phyloP scores from a whole-genome alignment of 441 rosid species.

The Populus tomentosa region DNA sequence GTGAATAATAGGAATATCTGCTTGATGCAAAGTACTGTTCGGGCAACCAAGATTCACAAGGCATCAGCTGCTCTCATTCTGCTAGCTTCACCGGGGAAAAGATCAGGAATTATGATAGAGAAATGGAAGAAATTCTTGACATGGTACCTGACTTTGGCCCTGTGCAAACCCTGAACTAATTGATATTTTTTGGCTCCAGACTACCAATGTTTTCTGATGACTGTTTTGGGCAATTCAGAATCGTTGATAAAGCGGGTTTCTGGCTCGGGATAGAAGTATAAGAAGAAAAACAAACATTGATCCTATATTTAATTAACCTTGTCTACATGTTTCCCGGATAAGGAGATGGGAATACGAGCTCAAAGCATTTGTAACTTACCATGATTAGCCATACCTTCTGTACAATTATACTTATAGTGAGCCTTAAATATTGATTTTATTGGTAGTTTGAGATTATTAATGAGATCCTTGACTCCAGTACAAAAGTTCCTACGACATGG shows the following conservation, averaged over 20 bases:
- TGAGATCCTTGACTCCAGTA: neutral
- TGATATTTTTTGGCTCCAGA: neutral
- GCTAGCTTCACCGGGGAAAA: conserved; percentile 5
- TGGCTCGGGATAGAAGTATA: neutral
- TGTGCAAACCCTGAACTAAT: conserved; percentile 1
- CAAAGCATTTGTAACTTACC: neutral
- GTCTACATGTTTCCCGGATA: neutral
- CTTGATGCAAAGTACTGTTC: conserved; percentile 10
- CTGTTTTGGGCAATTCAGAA: neutral
- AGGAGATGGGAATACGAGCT: neutral
- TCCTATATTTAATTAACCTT: neutral
- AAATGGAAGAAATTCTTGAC: conserved; percentile 2
- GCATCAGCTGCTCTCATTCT: neutral
- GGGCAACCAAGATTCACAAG: conserved; percentile 2
- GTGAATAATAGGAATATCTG: neutral
- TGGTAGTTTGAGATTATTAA: neutral
- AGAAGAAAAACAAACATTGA: neutral
- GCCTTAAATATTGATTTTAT: neutral
- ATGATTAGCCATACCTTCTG: neutral
- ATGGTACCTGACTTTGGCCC: neutral
- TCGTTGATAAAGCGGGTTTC: neutral
- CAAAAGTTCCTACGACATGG: neutral
- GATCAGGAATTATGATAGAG: neutral
- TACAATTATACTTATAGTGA: conserved; percentile 1
- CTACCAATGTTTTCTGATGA: neutral